Conservation (phyloP, 257 asterid species). For the Fraxinus cuspidata region DNA sequence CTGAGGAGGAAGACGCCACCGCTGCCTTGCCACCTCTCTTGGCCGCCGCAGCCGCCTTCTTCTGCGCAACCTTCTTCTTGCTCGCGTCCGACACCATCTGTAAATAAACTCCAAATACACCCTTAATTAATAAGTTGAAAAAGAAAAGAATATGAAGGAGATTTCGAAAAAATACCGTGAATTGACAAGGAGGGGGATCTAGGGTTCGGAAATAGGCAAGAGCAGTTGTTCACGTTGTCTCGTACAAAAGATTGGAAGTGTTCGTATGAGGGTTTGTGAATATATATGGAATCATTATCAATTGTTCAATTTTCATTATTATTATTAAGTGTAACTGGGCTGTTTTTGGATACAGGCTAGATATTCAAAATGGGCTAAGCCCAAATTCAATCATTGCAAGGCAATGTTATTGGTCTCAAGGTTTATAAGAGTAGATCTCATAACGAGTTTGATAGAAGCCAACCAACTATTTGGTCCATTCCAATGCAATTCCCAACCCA, state of each 20-base stretch:
- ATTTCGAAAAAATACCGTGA: slow-evolving; percentile 31
- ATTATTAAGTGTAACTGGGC: too few species aligned
- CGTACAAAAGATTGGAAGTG: neutral
- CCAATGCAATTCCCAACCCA: too few species aligned
- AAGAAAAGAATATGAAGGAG: neutral
- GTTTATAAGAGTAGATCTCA: too few species aligned
- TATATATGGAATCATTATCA: neutral
- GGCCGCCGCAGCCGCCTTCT: slow-evolving; percentile 87
- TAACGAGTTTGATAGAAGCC: too few species aligned
- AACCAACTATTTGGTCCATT: too few species aligned
- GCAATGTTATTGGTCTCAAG: too few species aligned
- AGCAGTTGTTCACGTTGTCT: neutral
- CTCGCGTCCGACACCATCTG: slow-evolving; percentile 98
- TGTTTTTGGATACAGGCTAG: too few species aligned
- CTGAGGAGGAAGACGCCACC: slow-evolving; percentile 51
- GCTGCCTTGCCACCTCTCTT: slow-evolving; percentile 65
- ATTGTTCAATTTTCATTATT: too few species aligned
- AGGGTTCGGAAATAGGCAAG: slow-evolving; percentile 29
- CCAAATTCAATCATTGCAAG: too few species aligned
- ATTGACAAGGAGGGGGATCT: slow-evolving; percentile 29
- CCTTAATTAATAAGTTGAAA: neutral
- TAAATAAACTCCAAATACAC: neutral
- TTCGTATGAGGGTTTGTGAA: neutral
- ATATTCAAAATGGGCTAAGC: too few species aligned
- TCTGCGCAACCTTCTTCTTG: slow-evolving; percentile 95